Evolutionary conservation across 2,329 filamentous ascomycete species (phyloP), one percentile per base, ranked within the genome.

Genomic region (Didymella segeticola): DNA sequence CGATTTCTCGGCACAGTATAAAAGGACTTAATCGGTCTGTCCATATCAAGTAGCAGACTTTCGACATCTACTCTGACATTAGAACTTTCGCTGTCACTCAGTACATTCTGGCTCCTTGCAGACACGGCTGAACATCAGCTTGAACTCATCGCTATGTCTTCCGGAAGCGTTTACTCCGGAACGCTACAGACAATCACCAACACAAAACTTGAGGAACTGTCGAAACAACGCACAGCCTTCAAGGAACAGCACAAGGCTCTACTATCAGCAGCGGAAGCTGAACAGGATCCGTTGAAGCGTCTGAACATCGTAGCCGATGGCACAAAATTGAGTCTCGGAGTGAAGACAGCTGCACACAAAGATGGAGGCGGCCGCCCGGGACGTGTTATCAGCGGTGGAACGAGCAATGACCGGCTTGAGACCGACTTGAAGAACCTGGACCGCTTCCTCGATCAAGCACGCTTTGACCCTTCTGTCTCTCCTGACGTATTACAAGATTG

Each of bases 191-290:
- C 68, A 8, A 73, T 75, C 53, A 75, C 71, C 2, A 69, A 57
- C 9, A 72, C 71, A 14, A 75, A 75, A 41, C 61, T 75, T 3
- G 62, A 70, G 46, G 73, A 75, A 51, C 64, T 78, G 9, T 62
- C 68, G 4, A 73, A 77, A 65, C 68, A 72, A 22, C 67, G 66
- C 2, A 53, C 56, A 7, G 59, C 61, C 12, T 73, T 78, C 36
- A 58, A 69, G 22, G 64, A 63, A 26, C 68, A 74, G 5, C 58
- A 72, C 22, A 58, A 54, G 5, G 34, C 43, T 14, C 53, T 73
- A 8, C 26, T 64, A 14, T 49, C 37, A 12, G 34, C 55, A 14
- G 51, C 49, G 1, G 29, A 62, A 25, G 51, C 53, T 5, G 53
- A 68, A 27, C 26, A 53, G 17, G 60, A 72, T 45, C 54, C 57